Base-by-base conservation (phyloP, 768 basidiomycete species). In the Auricularia auricula-judae region DNA sequence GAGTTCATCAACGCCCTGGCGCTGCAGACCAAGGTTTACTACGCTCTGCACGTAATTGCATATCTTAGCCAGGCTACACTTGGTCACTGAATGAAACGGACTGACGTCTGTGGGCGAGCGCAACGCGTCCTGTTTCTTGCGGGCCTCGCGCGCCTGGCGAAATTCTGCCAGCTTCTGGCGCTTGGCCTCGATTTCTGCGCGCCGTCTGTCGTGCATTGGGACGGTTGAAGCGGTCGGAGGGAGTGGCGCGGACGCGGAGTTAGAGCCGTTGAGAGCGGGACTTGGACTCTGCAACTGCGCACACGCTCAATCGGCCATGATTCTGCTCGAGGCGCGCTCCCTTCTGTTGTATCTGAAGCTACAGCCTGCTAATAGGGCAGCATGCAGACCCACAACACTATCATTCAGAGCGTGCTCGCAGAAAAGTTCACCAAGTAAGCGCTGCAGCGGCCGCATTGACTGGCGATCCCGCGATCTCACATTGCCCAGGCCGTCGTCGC, bases 131-230 rank as follows among this genome's bases (percentile, higher is more conserved):
- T 76, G 79, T 65, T 78, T 83, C 70, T 86, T 71, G 67, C 76
- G 66, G 67, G 89, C 85, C 42, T 85, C 86, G 56, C 93, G 82
- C 4, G 87, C 88, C 73, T 87, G 83, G 63, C 90, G 81, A 43
- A 97, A 80, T 67, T 92, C 91, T 61, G 86, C 91, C 39, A 98
- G 86, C 75, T 93, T 94, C 29, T 29, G 29, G 56, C 56, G 56
- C 77, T 98, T 98, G 33, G 87, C 90, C 74, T 93, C 93, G 66
- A 98, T 89, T 76, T 97, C 94, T 71, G 86, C 86, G 71, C 91
- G 78, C 61, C 92, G 82, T 75, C 82, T 82, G 69, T 87, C 84
- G 63, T 87, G 86, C 80, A 81, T 84, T 62, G 56, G 42, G 29
- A 36, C 36, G 12, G 39, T 16, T 5, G 21, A 51, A 8, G 47